Evolutionary conservation across 2,329 filamentous ascomycete genomes (phyloP).

Genomic region (Tolypocladium ovalisporum): DNA sequence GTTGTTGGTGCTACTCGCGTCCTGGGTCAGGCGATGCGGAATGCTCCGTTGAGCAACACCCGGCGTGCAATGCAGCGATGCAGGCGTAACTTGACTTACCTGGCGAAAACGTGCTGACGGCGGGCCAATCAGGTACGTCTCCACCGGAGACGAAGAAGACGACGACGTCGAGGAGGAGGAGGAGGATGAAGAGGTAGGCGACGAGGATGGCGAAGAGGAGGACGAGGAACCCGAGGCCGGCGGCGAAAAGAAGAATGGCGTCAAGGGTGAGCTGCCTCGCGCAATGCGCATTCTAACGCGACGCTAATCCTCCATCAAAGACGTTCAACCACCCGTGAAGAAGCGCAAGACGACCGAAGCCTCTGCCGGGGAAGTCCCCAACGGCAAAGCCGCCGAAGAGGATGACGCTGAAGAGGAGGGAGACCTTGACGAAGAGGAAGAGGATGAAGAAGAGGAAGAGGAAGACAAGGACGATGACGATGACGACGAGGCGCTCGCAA

Average conservation of each 20-base stretch:
- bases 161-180: slow-evolving; percentile 28
- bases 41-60: not conserved
- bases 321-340: slow-evolving; percentile 35
- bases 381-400: slow-evolving; percentile 23
- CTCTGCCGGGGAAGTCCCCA: slow-evolving; percentile 16
- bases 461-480: slow-evolving; percentile 14
- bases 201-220: slow-evolving; percentile 22
- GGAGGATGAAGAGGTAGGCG: slow-evolving; percentile 27
- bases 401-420: slow-evolving; percentile 23
- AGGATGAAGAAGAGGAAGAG: slow-evolving; percentile 16
- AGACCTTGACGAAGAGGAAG: slow-evolving; percentile 17
- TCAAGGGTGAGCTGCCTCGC: slow-evolving; percentile 19
- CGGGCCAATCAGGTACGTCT: slow-evolving; percentile 18
- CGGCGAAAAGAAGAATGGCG: slow-evolving; percentile 18
- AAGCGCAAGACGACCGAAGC: slow-evolving; percentile 35
- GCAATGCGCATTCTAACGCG: not conserved
- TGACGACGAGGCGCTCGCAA: slow-evolving; percentile 11
- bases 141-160: slow-evolving; percentile 28
- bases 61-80: not conserved
- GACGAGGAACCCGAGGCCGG: slow-evolving; percentile 15
- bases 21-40: not conserved
- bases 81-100: not conserved
- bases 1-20: not conserved
- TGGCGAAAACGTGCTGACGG: slow-evolving; percentile 2
- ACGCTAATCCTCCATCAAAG: slow-evolving; percentile 8